phyloP scores from a whole-genome alignment of 768 basidiomycete species.

The Rhizopogon sp. region DNA sequence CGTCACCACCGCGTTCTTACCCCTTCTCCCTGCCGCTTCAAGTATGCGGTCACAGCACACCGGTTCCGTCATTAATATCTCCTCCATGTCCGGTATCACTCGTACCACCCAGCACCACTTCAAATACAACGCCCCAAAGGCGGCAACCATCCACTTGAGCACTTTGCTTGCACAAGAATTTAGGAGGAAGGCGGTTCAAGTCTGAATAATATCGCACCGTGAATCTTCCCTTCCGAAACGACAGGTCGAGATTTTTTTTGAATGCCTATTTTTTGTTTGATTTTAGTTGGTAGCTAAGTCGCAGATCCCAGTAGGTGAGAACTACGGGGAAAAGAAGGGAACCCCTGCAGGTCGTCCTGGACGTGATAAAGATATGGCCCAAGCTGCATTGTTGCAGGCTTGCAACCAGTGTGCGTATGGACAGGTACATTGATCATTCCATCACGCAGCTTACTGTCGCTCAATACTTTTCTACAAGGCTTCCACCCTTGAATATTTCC shows the following conservation, averaged over 20 bases:
- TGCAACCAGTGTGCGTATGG: conserved; percentile 31
- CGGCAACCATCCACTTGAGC: conserved; percentile 30
- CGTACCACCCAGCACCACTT: conserved; percentile 37
- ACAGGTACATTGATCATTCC: conserved; percentile 18
- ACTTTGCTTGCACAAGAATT: conserved; percentile 32
- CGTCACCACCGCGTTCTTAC: conserved; percentile 40
- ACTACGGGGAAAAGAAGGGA: conserved; percentile 28
- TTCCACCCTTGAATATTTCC: conserved; percentile 11
- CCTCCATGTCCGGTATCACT: conserved; percentile 38
- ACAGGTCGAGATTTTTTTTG: conserved; percentile 6
- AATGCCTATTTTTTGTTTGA: background rate
- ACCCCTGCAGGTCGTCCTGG: conserved; percentile 32
- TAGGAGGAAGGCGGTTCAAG: conserved; percentile 19
- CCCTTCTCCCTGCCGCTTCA: conserved; percentile 34
- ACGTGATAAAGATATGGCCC: conserved; percentile 31
- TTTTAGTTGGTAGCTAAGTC: conserved; percentile 19
- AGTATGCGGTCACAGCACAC: conserved; percentile 21
- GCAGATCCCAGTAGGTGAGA: conserved; percentile 19
- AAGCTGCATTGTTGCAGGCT: conserved; percentile 26
- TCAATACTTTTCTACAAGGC: conserved; percentile 7
- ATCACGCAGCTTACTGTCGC: background rate
- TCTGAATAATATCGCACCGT: conserved; percentile 32
- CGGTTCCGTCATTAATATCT: conserved; percentile 36
- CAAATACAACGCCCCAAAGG: conserved; percentile 41
- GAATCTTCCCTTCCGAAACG: conserved; percentile 34